Conservation (phyloP, 768 basidiomycete genomes). For the Gloeopeniophorella convolvens region DNA sequence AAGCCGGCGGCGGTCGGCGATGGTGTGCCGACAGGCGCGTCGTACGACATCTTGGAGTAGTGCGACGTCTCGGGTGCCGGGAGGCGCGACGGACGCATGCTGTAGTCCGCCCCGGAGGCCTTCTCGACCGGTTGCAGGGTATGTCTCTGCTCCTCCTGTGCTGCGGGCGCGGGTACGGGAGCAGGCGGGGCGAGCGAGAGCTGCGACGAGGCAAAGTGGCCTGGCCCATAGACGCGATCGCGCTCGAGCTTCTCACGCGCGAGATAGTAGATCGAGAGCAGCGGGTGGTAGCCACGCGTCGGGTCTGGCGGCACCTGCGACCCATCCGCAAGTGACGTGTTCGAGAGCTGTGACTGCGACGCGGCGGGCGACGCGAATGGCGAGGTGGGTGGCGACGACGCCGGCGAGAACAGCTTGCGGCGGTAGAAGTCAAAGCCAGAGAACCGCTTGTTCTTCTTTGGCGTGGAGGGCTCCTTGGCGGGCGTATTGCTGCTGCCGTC, state of each 20-base stretch:
- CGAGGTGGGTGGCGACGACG: slow-evolving; percentile 41
- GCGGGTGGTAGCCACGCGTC: slow-evolving; percentile 87
- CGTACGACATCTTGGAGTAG: slow-evolving; percentile 78
- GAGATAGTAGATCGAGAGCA: slow-evolving; percentile 95
- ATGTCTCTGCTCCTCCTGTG: neutral
- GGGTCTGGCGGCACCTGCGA: slow-evolving; percentile 62
- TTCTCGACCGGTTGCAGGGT: too few species aligned
- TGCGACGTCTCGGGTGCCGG: slow-evolving; percentile 79
- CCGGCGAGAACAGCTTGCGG: slow-evolving; percentile 71
- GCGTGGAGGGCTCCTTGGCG: slow-evolving; percentile 23
- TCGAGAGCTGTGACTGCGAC: slow-evolving; percentile 50
- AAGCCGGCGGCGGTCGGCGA: slow-evolving; percentile 57
- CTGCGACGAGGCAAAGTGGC: slow-evolving; percentile 91
- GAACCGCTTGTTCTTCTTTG: slow-evolving; percentile 76
- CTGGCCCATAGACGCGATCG: slow-evolving; percentile 88
- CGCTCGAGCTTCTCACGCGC: slow-evolving; percentile 94
- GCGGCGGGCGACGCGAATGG: slow-evolving; percentile 56
- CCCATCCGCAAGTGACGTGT: slow-evolving; percentile 39
- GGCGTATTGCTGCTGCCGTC: slow-evolving; percentile 37
- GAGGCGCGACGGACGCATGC: slow-evolving; percentile 74
- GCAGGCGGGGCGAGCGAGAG: slow-evolving; percentile 48
- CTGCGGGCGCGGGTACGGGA: neutral
- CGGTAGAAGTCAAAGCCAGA: slow-evolving; percentile 94
- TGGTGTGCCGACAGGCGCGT: slow-evolving; percentile 41
- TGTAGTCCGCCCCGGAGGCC: slow-evolving; percentile 58